Evolutionary conservation across 2,329 filamentous ascomycete genomes (phyloP), one percentile per base, ranked within the genome.

Genomic region (Alternaria sp.): DNA sequence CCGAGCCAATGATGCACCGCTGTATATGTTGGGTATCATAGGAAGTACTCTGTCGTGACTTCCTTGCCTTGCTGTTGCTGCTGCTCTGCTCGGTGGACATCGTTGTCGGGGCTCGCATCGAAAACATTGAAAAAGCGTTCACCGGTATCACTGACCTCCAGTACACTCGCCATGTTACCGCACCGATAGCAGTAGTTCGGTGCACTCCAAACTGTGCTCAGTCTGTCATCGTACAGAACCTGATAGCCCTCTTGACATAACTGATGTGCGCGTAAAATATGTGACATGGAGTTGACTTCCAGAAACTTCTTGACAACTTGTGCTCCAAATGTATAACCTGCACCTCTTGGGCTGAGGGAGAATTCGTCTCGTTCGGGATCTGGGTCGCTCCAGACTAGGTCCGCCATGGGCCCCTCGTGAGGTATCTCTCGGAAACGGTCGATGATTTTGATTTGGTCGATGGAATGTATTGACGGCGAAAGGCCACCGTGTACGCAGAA

Each of bases 401-500:
- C 96, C n/a, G 96, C 96, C 96, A 99, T 99, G 32, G 96, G 96
- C 0, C 96, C 96, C 82, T 99, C 96, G 82, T 99, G 96, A 6
- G 96, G 96, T 64, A 99, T 99, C 79, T 99, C 96, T 71, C 96
- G 90, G 85, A 98, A 99, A 49, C 96, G 93, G 82, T 99, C 96
- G 79, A 99, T 98, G 80, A 99, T 97, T 81, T 99, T 98, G 83
- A 99, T 98, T 82, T 99, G 96, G 80, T 99, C 96, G 78, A 99
- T 97, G 47, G 93, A 97, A 82, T 99, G 96, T 78, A 99, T 98
- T 28, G 90, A 91, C 23, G 83, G 81, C 51, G 79, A 80, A 77
- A 81, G 81, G 84, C 90, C 96, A 79, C 96, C 96, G 80, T 99
- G 96, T 7, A 99, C 96, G 81, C 96, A 99, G 81, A 99, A 99